Base-by-base conservation (phyloP, 257 asterid genomes). In the Nicotiana noctiflora region DNA sequence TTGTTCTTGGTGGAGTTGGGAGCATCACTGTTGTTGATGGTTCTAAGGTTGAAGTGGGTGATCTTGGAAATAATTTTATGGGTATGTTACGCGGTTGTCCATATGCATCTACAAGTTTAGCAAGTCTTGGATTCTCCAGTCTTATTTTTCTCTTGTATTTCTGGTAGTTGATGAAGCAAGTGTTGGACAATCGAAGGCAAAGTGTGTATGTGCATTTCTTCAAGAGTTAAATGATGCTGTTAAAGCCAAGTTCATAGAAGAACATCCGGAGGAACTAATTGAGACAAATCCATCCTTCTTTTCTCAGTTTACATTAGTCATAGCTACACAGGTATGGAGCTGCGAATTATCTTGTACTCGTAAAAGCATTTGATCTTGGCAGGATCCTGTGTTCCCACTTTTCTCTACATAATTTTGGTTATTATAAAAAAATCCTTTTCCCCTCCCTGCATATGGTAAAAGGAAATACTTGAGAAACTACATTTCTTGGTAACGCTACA, bases 141-240 rank as follows among this genome's bases (percentile, higher is more conserved):
- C 79, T 74, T 74, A 74, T 49, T 46, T 74, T 25, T 25, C 79
- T 74, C 79, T 74, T 57, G 23, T 49, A 68, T 56, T 79, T 23
- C 6, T 70, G 40, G 65, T 80, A 95, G 99, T 91, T 90, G 97
- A 95, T 75, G 97, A 90, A 85, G 84, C 96, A 63, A 89, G 97
- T 60, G 90, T 96, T 32, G 99, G 98, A 81, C 89, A 96, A 86
- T 94, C 98, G 21, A 96, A 90, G 91, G 96, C 99, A 64, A 94
- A 91, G 81, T 94, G 95, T 4, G 99, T 92, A 12, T 96, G 98
- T 57, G 82, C 98, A 8, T 94, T 92, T 84, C 97, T 96, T 60
- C 95, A 94, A 89, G 99, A 94, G 90, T 85, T 96, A 88, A 96
- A 96, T 85, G 99, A 94, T 89, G 98, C 98, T 3, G 98, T 94